Evolutionary conservation across 2,329 filamentous ascomycete species (phyloP).

Genomic region (Trichoderma breve): DNA sequence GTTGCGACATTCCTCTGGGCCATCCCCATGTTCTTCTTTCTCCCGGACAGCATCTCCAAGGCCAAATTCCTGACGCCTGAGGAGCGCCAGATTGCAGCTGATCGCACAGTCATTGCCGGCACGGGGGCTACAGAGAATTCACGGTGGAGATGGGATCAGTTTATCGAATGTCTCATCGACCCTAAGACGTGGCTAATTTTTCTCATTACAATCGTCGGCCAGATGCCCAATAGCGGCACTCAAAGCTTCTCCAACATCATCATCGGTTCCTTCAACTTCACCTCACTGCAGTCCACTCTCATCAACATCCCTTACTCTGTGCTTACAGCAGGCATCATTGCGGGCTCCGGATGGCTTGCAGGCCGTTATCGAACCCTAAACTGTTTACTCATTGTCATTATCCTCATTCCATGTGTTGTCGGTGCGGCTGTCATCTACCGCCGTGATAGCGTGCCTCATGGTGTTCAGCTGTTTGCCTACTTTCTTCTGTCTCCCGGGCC

Average conservation of each 20-base stretch:
- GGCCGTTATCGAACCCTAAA: conserved; percentile 51
- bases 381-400: conserved; percentile 50
- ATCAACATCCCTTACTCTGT: conserved; percentile 60
- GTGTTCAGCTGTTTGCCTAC: conserved; percentile 55
- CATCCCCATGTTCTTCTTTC: conserved; percentile 45
- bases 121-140: conserved; percentile 51
- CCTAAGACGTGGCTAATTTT: conserved; percentile 62
- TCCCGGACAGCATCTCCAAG: conserved; percentile 53
- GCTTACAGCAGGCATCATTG: conserved; percentile 48
- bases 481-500: conserved; percentile 56
- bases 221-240: conserved; percentile 62
- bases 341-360: conserved; percentile 49
- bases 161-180: conserved; percentile 52
- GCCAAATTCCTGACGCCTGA: conserved; percentile 56
- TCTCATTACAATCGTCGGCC: conserved; percentile 49
- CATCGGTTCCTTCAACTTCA: conserved; percentile 55
- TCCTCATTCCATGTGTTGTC: conserved; percentile 50
- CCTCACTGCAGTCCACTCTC: conserved; percentile 51
- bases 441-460: conserved; percentile 39
- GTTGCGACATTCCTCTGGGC: conserved; percentile 50
- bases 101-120: conserved; percentile 49
- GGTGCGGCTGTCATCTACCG: conserved; percentile 54
- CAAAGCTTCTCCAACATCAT: conserved; percentile 59
- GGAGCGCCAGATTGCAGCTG: conserved; percentile 48
- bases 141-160: conserved; percentile 51